Conservation (phyloP, 441 rosid genomes). For the Adansonia gregorii region DNA sequence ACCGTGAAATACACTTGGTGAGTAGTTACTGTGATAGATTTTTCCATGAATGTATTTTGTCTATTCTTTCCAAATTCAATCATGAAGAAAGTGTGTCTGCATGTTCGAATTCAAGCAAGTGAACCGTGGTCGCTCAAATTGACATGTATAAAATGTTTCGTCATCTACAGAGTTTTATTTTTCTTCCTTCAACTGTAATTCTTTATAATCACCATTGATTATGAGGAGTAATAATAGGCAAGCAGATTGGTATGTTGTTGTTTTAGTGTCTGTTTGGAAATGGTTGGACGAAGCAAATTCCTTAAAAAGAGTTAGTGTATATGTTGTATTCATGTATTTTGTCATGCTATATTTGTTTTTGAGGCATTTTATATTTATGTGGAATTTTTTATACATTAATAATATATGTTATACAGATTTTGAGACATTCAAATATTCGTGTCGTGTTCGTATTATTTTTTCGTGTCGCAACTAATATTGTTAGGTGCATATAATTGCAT, state of each 20-base stretch:
- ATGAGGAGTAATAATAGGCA: slow-evolving; percentile 3
- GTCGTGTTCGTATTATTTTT: too few relatives aligned
- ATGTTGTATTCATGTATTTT: too few relatives aligned
- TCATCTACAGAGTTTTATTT: slow-evolving; percentile 10
- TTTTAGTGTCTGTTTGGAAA: not conserved
- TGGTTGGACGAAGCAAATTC: not conserved
- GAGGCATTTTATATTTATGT: too few relatives aligned
- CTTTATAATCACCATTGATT: slow-evolving; percentile 12
- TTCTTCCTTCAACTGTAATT: slow-evolving; percentile 22
- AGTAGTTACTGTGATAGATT: slow-evolving; percentile 28
- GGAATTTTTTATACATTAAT: too few relatives aligned
- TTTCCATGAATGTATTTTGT: slow-evolving; percentile 23
- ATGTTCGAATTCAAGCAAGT: slow-evolving; percentile 15
- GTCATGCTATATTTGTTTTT: too few relatives aligned
- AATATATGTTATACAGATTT: too few relatives aligned
- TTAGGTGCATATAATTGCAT: not conserved
- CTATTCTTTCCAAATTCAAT: slow-evolving; percentile 27
- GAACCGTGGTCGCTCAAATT: slow-evolving; percentile 10
- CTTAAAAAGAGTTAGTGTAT: too few relatives aligned
- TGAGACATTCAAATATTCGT: too few relatives aligned
- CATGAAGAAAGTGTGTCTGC: not conserved
- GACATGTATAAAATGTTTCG: not conserved
- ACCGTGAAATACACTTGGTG: slow-evolving; percentile 35
- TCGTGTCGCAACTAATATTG: too few relatives aligned
- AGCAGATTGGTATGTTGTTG: not conserved